Base-by-base conservation (phyloP, 1,284 basidiomycete species). In the Leccinum laetum region DNA sequence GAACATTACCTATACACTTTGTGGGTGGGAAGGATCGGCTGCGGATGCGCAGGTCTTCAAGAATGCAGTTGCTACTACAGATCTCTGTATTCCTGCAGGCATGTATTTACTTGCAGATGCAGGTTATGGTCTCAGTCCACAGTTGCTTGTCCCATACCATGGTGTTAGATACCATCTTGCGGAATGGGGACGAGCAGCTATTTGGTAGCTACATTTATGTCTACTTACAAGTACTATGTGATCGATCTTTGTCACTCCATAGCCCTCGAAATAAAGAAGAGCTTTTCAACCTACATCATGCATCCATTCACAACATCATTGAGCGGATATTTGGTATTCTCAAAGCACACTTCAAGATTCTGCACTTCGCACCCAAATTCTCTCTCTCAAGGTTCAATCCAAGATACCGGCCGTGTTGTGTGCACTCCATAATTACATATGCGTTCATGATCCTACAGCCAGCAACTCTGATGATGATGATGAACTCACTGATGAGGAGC, bases 91-190 rank as follows among this genome's bases (percentile, higher is more conserved):
- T n/a, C 68, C 63, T 6, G 9, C 29, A 5, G 64, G 63, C 41
- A 65, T 64, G 13, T 70, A 68, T 35, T 64, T 68, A 7, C 46
- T 74, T 2, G 72, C 65, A 14, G 61, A 67, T 41, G 61, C 56
- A 7, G 57, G 65, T 2, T 68, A 66, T 24, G 32, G 18, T 8
- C 10, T 18, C 1, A 24, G n/a, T 9, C 2, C 1, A 0, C 9
- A 53, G 13, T 13, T 64, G 24, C 41, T 63, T 14, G 37, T 60
- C 5, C 64, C 44, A 13, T 64, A 64, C 52, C 5, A 16, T 8
- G 55, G 60, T 21, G 55, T 64, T 1, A 4, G 57, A 26, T 65
- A 65, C 11, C 64, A 65, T 35, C 44, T 63, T 4, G 62, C 44
- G 16, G 62, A 60, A 16, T 64, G 62, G 62, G 61, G 55, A 6